phyloP scores from a whole-genome alignment of 106 monocot species.

The Acorus calamus region DNA sequence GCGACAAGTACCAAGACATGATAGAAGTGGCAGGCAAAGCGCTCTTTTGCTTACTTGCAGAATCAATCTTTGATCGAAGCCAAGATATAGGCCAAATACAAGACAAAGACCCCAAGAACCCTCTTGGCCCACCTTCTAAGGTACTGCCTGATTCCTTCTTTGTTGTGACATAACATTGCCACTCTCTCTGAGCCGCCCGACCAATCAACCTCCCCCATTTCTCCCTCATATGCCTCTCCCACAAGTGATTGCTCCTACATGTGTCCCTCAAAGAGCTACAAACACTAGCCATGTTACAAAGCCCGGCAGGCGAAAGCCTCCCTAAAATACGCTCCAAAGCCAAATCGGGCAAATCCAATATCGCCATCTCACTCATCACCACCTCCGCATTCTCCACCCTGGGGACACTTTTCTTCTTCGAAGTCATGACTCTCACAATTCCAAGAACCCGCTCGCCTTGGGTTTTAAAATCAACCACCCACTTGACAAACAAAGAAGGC shows the following conservation, averaged over 20 bases:
- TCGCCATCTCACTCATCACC: conserved; percentile 8
- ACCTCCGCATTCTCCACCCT: no score
- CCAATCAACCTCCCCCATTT: conserved; percentile 74
- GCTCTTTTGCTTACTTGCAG: conserved; percentile 1
- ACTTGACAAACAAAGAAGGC: conserved; percentile 5
- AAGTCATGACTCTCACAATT: background rate
- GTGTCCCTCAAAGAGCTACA: conserved; percentile 43
- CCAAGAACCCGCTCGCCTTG: background rate
- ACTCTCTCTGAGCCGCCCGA: conserved; percentile 27
- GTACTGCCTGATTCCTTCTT: background rate
- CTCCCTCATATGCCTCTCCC: conserved; percentile 65
- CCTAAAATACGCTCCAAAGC: conserved; percentile 59
- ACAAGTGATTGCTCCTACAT: conserved; percentile 52
- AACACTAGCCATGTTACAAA: conserved; percentile 55
- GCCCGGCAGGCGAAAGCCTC: conserved; percentile 43
- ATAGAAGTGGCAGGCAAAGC: conserved; percentile 23
- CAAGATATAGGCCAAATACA: conserved; percentile 43
- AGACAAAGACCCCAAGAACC: conserved; percentile 25
- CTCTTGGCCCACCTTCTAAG: conserved; percentile 3
- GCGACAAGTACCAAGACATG: conserved; percentile 53
- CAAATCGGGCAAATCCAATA: conserved; percentile 79
- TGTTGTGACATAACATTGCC: conserved; percentile 30
- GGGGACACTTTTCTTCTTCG: no score
- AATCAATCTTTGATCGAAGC: conserved; percentile 26
- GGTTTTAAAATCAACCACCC: conserved; percentile 3